Conservation (phyloP, 768 basidiomycete species). For the Leccinum boreale region DNA sequence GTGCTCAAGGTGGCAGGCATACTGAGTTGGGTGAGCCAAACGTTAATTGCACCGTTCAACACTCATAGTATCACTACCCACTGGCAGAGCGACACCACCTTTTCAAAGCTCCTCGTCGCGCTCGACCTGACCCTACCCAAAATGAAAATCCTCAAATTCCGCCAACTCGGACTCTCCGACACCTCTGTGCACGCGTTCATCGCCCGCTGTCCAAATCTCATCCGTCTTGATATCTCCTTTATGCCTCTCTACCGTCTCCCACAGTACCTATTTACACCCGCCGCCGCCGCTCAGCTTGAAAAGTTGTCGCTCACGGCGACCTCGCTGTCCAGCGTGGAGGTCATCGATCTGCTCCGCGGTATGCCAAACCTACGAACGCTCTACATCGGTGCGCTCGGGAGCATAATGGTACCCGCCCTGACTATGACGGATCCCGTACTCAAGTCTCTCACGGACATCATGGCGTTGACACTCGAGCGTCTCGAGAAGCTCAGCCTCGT, state of each 20-base stretch:
- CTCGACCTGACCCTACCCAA: constrained; percentile 34
- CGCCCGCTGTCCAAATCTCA: constrained; percentile 45
- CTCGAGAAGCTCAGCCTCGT: constrained; percentile 59
- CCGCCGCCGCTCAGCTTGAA: constrained; percentile 34
- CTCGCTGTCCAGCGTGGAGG: constrained; percentile 36
- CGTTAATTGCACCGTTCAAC: neutral
- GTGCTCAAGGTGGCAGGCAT: constrained; percentile 64
- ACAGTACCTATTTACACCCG: neutral
- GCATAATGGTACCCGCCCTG: constrained; percentile 46
- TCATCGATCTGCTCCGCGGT: constrained; percentile 37
- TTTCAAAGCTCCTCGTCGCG: constrained; percentile 41
- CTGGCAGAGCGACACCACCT: constrained; percentile 55
- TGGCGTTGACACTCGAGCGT: constrained; percentile 30
- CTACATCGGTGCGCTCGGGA: constrained; percentile 57
- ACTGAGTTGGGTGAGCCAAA: constrained; percentile 50
- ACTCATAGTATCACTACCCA: neutral
- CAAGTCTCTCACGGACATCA: constrained; percentile 37
- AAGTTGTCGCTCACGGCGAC: constrained; percentile 68
- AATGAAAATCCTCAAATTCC: constrained; percentile 56
- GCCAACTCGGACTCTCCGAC: constrained; percentile 52
- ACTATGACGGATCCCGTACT: constrained; percentile 55
- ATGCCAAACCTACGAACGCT: constrained; percentile 47
- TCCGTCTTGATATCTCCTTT: constrained; percentile 63
- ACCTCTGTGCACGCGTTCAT: constrained; percentile 42
- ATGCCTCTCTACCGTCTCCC: constrained; percentile 46